Conservation (phyloP, 768 basidiomycete genomes). For the Phlebiopsis flavidoalba region DNA sequence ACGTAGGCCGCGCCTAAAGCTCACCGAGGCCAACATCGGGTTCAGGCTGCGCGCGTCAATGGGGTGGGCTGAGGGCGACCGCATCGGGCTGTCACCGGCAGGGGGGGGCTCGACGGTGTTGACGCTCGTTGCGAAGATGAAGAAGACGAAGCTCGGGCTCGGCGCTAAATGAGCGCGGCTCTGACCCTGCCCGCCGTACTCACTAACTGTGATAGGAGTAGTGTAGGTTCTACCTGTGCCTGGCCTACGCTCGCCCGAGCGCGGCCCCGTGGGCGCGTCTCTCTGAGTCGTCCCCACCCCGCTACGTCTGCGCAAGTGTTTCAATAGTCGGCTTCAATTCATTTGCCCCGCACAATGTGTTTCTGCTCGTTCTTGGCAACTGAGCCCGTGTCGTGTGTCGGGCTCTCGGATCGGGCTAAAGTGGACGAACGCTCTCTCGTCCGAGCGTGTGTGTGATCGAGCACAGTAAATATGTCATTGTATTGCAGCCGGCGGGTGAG, state of each 20-base stretch:
- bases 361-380: not conserved
- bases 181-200: not conserved
- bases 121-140: slow-evolving; percentile 81
- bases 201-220: not conserved
- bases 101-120: slow-evolving; percentile 64
- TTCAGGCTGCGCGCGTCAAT: slow-evolving; percentile 84
- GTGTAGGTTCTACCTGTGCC: not conserved
- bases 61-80: slow-evolving; percentile 86
- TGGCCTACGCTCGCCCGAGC: not conserved
- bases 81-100: slow-evolving; percentile 53
- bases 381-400: not conserved
- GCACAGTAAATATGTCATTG: no score
- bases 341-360: not conserved
- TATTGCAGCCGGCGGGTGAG: no score
- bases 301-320: not conserved
- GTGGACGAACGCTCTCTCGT: no score
- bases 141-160: slow-evolving; percentile 79
- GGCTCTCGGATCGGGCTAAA: no score
- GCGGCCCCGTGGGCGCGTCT: not conserved
- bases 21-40: slow-evolving; percentile 75
- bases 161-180: slow-evolving; percentile 36
- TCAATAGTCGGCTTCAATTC: not conserved
- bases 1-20: slow-evolving; percentile 71
- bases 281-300: no score
- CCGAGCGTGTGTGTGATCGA: no score